Conservation (phyloP, 1,139 yeast genomes). For the Blastobotrys petasosporus region DNA sequence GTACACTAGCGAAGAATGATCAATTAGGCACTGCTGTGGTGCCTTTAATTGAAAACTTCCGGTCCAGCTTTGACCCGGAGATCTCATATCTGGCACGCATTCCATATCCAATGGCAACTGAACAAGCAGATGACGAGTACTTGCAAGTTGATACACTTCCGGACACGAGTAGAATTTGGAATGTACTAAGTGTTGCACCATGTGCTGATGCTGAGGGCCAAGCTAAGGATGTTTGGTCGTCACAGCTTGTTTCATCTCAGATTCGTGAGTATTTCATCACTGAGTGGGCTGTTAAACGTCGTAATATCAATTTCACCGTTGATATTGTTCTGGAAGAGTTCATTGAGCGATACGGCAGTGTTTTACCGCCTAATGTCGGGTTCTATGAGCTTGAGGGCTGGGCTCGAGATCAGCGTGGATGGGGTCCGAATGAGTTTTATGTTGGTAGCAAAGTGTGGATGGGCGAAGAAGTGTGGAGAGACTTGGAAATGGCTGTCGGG, state of each 20-base stretch:
- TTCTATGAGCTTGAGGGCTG: slow-evolving; percentile 32
- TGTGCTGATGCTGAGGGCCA: slow-evolving; percentile 26
- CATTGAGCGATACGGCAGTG: slow-evolving; percentile 30
- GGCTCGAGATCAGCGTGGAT: slow-evolving; percentile 34
- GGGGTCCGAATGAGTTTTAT: slow-evolving; percentile 33
- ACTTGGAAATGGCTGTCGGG: slow-evolving; percentile 32
- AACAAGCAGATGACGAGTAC: slow-evolving; percentile 15
- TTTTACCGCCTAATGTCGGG: slow-evolving; percentile 32
- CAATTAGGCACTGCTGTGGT: neutral
- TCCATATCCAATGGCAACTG: slow-evolving; percentile 10
- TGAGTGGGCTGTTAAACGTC: slow-evolving; percentile 36
- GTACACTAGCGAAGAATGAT: slow-evolving; percentile 16
- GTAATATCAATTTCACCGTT: slow-evolving; percentile 34
- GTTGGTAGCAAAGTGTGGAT: slow-evolving; percentile 36
- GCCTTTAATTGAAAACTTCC: neutral
- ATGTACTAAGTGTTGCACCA: slow-evolving; percentile 30
- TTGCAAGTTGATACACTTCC: slow-evolving; percentile 23
- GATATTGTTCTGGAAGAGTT: slow-evolving; percentile 39
- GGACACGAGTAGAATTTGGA: slow-evolving; percentile 34
- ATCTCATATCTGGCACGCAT: slow-evolving; percentile 21
- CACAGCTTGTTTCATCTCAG: slow-evolving; percentile 34
- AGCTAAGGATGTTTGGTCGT: slow-evolving; percentile 32
- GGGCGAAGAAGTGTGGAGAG: slow-evolving; percentile 35
- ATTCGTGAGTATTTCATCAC: slow-evolving; percentile 33
- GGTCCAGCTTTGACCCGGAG: slow-evolving; percentile 13